phyloP scores from a whole-genome alignment of 2,329 filamentous ascomycete genomes.

The Apiospora hydei region DNA sequence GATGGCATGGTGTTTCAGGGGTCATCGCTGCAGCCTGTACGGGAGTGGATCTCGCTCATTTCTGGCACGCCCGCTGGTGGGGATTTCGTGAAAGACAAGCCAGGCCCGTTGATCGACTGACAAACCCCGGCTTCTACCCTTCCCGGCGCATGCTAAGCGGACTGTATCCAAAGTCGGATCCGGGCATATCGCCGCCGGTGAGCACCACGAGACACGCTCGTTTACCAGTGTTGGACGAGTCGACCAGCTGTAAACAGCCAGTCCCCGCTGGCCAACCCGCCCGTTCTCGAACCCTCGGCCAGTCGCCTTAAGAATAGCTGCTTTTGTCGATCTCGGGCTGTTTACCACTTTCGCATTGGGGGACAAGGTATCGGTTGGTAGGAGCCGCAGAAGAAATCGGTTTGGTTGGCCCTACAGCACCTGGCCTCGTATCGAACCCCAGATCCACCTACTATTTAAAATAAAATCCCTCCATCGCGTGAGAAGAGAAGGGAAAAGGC shows the following conservation, averaged over 20 bases:
- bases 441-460: slow-evolving; percentile 15
- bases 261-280: background rate
- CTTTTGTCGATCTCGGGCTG: slow-evolving; percentile 4
- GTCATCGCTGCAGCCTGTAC: slow-evolving; percentile 8
- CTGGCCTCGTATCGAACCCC: slow-evolving; percentile 14
- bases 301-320: background rate
- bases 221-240: background rate
- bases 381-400: background rate
- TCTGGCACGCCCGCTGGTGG: background rate
- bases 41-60: slow-evolving; percentile 14
- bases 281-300: background rate
- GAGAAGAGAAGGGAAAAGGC: background rate
- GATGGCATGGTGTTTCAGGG: background rate
- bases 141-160: background rate
- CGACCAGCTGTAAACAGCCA: background rate
- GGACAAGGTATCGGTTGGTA: background rate
- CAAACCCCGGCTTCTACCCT: background rate
- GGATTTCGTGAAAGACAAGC: background rate
- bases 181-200: background rate
- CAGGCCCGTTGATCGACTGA: background rate
- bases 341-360: slow-evolving; percentile 3
- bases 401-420: background rate
- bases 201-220: background rate
- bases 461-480: background rate
- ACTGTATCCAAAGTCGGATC: background rate